A percentile compares a stretch with the other conserved stretches of the same genome.
Conservation (phyloP, 2,329 filamentous ascomycete genomes). For the Alternaria sp. region DNA sequence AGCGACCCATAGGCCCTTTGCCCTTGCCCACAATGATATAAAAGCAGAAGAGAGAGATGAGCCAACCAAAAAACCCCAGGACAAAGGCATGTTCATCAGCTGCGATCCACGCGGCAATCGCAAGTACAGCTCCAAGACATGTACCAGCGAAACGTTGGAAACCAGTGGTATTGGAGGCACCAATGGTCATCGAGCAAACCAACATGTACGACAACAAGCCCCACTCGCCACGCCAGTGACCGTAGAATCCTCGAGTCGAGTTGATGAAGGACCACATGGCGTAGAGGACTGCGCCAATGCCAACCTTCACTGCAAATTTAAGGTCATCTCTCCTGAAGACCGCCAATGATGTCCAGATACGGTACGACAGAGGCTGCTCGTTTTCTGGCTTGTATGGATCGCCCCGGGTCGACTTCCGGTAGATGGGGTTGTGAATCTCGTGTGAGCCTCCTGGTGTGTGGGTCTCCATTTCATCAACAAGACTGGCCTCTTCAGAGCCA, state of each 20-base stretch:
- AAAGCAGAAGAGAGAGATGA: slow-evolving; percentile 83
- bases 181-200: slow-evolving; percentile 96
- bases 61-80: slow-evolving; percentile 82
- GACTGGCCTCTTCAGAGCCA: slow-evolving; percentile 36
- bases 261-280: slow-evolving; percentile 88
- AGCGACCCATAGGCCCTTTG: slow-evolving; percentile 89
- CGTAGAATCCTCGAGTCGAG: slow-evolving; percentile 78
- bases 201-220: slow-evolving; percentile 97
- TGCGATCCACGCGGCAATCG: slow-evolving; percentile 79
- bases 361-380: slow-evolving; percentile 54
- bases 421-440: slow-evolving; percentile 50
- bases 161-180: slow-evolving; percentile 92
- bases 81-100: slow-evolving; percentile 76
- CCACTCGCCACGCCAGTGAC: slow-evolving; percentile 95
- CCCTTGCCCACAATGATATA: slow-evolving; percentile 86
- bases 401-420: slow-evolving; percentile 38
- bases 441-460: slow-evolving; percentile 43
- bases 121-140: slow-evolving; percentile 77
- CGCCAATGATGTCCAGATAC: slow-evolving; percentile 63
- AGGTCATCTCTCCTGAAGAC: slow-evolving; percentile 71
- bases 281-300: slow-evolving; percentile 86
- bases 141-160: slow-evolving; percentile 87
- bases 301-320: slow-evolving; percentile 90
- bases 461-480: slow-evolving; percentile 39
- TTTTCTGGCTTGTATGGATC: slow-evolving; percentile 41